Evolutionary conservation across 2,329 filamentous ascomycete species (phyloP).

Genomic region (Monosporascus cannonballus): DNA sequence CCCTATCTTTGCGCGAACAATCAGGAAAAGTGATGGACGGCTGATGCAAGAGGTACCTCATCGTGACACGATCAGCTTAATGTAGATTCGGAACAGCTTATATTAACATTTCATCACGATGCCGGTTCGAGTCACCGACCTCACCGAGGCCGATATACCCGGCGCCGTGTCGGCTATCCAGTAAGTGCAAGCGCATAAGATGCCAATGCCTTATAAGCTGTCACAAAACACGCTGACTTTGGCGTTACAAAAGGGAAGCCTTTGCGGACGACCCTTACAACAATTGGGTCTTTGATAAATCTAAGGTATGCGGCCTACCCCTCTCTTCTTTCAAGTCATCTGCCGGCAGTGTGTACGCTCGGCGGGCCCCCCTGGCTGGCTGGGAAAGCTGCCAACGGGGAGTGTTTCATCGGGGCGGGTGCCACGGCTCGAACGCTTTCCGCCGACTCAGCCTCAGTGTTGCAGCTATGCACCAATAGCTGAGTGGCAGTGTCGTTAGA

Average conservation of each 20-base stretch:
- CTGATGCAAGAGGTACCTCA: too few relatives aligned
- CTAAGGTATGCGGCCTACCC: constrained; percentile 16
- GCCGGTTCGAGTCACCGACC: constrained; percentile 19
- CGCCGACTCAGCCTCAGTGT: not conserved
- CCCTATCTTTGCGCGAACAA: too few relatives aligned
- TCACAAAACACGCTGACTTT: constrained; percentile 10
- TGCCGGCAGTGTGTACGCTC: not conserved
- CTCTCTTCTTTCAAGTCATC: not conserved
- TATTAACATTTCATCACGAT: constrained; percentile 8
- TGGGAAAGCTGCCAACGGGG: not conserved
- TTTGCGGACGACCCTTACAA: constrained; percentile 28
- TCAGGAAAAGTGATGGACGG: too few relatives aligned
- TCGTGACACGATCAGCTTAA: too few relatives aligned
- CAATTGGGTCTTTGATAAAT: constrained; percentile 28
- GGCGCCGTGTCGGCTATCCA: constrained; percentile 25
- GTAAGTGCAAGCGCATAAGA: constrained; percentile 15
- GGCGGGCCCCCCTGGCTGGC: too few relatives aligned
- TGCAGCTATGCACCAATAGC: not conserved
- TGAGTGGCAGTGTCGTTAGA: not conserved
- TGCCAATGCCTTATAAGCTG: not conserved
- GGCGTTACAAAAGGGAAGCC: constrained; percentile 17
- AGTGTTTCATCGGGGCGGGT: not conserved
- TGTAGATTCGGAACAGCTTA: too few relatives aligned
- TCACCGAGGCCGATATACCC: constrained; percentile 25
- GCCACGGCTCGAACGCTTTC: not conserved